Evolutionary conservation across 345 rosid genomes (phyloP).

Genomic region (Eucalyptus cloeziana): DNA sequence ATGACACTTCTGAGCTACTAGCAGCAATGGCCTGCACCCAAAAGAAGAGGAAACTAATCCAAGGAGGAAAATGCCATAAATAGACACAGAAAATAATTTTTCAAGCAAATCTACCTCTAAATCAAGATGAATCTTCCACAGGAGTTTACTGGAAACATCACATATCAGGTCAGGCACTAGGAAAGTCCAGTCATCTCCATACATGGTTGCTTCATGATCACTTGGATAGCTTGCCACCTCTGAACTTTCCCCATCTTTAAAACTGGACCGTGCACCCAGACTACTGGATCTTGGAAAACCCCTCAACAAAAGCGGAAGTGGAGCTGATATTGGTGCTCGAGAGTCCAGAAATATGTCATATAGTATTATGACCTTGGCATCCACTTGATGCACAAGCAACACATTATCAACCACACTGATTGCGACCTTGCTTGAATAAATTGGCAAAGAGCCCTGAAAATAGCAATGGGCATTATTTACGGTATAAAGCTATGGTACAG

Average conservation of each 20-base stretch:
- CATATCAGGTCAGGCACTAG: constrained; percentile 85
- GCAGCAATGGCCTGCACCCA: constrained; percentile 82
- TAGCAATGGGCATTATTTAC: neutral
- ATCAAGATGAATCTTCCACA: constrained; percentile 91
- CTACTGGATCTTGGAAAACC: constrained; percentile 45
- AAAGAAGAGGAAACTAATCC: neutral
- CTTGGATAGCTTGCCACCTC: constrained; percentile 25
- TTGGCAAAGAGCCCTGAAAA: constrained; percentile 89
- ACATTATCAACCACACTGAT: constrained; percentile 88
- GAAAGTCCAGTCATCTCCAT: constrained; percentile 89
- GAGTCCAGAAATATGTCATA: constrained; percentile 88
- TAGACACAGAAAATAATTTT: neutral
- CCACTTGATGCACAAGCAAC: constrained; percentile 94
- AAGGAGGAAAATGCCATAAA: neutral
- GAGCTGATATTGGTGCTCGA: constrained; percentile 97
- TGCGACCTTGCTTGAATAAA: constrained; percentile 81
- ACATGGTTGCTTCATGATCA: constrained; percentile 41
- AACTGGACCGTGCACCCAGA: constrained; percentile 29
- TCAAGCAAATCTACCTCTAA: constrained; percentile 54
- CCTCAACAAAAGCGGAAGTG: constrained; percentile 83
- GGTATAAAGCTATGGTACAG: neutral
- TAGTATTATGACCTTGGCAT: constrained; percentile 89
- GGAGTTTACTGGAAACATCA: constrained; percentile 52
- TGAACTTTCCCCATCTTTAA: constrained; percentile 37
- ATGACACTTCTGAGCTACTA: constrained; percentile 87